phyloP scores from a whole-genome alignment of 2,329 filamentous ascomycete genomes.

The Fusarium sp. region DNA sequence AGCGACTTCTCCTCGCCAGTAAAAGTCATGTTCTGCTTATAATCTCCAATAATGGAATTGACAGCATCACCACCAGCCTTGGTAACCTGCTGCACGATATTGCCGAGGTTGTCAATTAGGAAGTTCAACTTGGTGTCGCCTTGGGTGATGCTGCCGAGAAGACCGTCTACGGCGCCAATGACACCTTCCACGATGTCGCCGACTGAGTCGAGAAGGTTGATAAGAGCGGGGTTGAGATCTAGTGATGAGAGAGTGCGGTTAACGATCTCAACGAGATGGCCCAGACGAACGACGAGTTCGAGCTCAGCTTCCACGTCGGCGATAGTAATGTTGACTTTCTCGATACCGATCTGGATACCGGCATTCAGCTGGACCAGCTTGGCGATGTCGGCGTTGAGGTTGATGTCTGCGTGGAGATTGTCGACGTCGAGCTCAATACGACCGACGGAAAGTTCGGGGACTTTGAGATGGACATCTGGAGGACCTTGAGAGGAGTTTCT shows the following conservation, averaged over 20 bases:
- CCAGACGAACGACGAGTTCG: constrained; percentile 24
- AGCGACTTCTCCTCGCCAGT: constrained; percentile 24
- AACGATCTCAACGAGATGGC: constrained; percentile 25
- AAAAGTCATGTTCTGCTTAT: constrained; percentile 30
- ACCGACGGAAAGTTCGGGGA: constrained; percentile 24
- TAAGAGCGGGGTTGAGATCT: constrained; percentile 22
- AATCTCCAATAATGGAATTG: constrained; percentile 27
- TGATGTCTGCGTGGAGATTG: constrained; percentile 30
- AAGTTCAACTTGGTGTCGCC: constrained; percentile 31
- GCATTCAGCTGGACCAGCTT: constrained; percentile 27
- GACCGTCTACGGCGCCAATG: constrained; percentile 15
- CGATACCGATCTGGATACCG: constrained; percentile 21
- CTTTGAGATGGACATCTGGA: constrained; percentile 29
- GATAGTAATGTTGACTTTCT: constrained; percentile 32
- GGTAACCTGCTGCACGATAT: constrained; percentile 26
- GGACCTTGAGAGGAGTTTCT: constrained; percentile 22
- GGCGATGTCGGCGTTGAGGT: constrained; percentile 24
- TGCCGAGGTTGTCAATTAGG: constrained; percentile 27
- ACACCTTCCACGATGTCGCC: constrained; percentile 23
- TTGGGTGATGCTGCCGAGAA: constrained; percentile 25
- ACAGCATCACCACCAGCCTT: constrained; percentile 18
- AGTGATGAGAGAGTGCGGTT: constrained; percentile 27
- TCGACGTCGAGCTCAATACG: constrained; percentile 31
- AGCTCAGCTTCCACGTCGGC: constrained; percentile 28
- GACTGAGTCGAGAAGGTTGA: constrained; percentile 27